Conservation (phyloP, 2,329 filamentous ascomycete species). For the Aspergillus fijiensis region DNA sequence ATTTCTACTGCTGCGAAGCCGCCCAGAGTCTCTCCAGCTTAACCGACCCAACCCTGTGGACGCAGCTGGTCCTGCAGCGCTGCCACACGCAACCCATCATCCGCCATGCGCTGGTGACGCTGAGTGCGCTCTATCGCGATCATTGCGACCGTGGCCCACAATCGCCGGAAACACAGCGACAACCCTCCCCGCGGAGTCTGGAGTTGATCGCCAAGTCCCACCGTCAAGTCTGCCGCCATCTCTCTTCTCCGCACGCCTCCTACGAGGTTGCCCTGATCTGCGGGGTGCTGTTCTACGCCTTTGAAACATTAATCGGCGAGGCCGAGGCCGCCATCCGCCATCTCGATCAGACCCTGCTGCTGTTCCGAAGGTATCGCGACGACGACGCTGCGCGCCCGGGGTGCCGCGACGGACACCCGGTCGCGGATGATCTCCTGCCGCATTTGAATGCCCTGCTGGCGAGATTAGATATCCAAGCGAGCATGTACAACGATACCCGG, state of each 20-base stretch:
- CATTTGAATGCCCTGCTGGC: slow-evolving; percentile 17
- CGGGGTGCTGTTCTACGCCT: slow-evolving; percentile 27
- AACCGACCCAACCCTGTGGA: slow-evolving; percentile 24
- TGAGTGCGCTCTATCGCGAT: slow-evolving; percentile 22
- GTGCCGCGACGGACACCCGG: neutral
- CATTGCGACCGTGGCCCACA: neutral
- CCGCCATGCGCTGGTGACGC: slow-evolving; percentile 21
- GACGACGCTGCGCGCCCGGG: no score
- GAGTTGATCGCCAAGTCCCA: slow-evolving; percentile 24
- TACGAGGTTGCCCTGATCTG: slow-evolving; percentile 25
- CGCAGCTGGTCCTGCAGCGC: slow-evolving; percentile 19
- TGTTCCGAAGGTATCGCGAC: slow-evolving; percentile 18
- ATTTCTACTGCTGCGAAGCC: slow-evolving; percentile 24
- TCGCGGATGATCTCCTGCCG: slow-evolving; percentile 15
- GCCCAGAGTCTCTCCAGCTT: slow-evolving; percentile 19
- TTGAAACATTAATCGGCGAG: slow-evolving; percentile 26
- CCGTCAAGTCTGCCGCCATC: slow-evolving; percentile 23
- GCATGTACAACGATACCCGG: slow-evolving; percentile 18
- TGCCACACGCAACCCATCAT: slow-evolving; percentile 24
- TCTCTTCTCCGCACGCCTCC: slow-evolving; percentile 19
- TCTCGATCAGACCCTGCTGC: slow-evolving; percentile 23
- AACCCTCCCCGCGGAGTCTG: slow-evolving; percentile 5
- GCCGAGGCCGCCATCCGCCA: slow-evolving; percentile 23
- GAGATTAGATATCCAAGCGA: slow-evolving; percentile 26
- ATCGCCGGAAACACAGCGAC: neutral